phyloP scores from a whole-genome alignment of 768 basidiomycete species.

The Pisolithus albus region DNA sequence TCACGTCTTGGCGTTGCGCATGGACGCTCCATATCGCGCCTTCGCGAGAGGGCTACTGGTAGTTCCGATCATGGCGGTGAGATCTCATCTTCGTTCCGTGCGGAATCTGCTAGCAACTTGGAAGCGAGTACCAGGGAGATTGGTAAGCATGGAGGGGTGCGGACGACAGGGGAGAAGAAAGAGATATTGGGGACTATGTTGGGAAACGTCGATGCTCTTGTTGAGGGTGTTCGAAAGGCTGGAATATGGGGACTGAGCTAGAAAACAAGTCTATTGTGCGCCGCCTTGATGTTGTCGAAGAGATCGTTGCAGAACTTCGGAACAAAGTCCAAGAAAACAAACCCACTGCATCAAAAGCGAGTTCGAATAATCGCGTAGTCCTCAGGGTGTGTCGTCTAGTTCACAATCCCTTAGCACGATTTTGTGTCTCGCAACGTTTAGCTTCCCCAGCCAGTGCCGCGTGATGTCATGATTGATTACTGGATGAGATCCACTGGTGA shows the following conservation, averaged over 20 bases:
- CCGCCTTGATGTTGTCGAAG: too few species aligned
- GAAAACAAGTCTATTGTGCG: too few species aligned
- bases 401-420: too few species aligned
- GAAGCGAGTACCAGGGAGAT: constrained; percentile 4
- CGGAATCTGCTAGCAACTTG: not conserved
- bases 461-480: too few species aligned
- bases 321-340: too few species aligned
- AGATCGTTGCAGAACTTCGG: too few species aligned
- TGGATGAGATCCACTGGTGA: too few species aligned
- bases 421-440: too few species aligned
- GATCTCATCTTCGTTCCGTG: not conserved
- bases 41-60: constrained; percentile 2
- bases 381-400: too few species aligned
- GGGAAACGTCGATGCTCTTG: constrained; percentile 87
- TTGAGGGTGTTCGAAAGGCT: constrained; percentile 79
- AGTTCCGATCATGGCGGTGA: not conserved
- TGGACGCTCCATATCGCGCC: constrained; percentile 8
- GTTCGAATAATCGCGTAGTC: too few species aligned
- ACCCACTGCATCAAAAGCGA: too few species aligned
- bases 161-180: constrained; percentile 79
- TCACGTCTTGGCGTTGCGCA: constrained; percentile 25
- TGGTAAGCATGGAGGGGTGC: constrained; percentile 21
- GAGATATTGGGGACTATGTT: constrained; percentile 72
- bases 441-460: too few species aligned
- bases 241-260: constrained; percentile 78